Evolutionary conservation across 1,284 basidiomycete species (phyloP), one percentile per base, ranked within the genome.

Genomic region (Ganoderma lucidum): DNA sequence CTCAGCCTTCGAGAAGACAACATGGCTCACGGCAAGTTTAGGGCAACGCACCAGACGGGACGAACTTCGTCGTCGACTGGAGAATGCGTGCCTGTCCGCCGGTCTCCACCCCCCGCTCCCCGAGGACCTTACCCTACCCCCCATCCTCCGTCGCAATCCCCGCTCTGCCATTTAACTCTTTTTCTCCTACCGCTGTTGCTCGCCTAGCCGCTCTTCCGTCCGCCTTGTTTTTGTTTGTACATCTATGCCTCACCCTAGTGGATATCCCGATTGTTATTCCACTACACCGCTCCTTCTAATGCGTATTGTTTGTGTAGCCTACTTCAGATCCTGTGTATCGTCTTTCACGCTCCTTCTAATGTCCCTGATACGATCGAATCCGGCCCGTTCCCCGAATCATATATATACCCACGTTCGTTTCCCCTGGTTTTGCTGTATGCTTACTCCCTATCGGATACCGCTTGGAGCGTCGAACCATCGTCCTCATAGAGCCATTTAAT

Each of bases 41-140:
- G 78, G 39, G 56, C 78, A 79, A 66, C 72, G 73, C 45, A 55
- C 45, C 9, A 76, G 76, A n/a, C 72, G 77, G 65, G 73, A 78
- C 63, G 76, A 78, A 53, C 75, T 80, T 53, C 77, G 79, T 63
- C 70, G 65, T 44, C 66, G 73, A 37, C 75, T 80, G 58, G 71
- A 74, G 39, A 74, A 73, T 28, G 78, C 77, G 14, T 80, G 79
- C 64, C 14, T 53, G n/a, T 61, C 71, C 35, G 75, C 75, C 19
- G 70, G 74, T 30, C 64, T 77, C 19, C 71, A 64, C 14, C 64
- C 73, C 12, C 79, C 79, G 5, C 75, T 78, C 32, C 70, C 75
- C 30, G 65, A 74, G 19, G 72, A 76, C 55, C 60, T 76, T 58
- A 75, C 75, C 23, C 71, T 80, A 23, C 78, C 78, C 37, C 76